phyloP scores from a whole-genome alignment of 495 filamentous ascomycete species.

The Usnea hakonensis region DNA sequence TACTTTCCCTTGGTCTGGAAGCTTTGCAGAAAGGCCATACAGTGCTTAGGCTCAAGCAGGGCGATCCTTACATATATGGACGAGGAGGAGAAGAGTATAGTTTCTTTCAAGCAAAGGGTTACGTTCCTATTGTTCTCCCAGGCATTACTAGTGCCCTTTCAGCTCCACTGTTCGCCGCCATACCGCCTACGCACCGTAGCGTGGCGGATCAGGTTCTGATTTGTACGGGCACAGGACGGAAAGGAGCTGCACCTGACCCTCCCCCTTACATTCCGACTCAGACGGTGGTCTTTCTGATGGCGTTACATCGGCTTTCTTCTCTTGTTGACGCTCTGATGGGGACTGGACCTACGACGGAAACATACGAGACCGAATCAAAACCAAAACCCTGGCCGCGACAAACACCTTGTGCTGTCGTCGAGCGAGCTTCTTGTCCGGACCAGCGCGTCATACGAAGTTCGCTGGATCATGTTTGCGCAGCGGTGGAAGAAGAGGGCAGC shows the following conservation, averaged over 20 bases:
- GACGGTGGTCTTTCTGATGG: slow-evolving; percentile 95
- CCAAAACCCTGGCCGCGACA: slow-evolving; percentile 38
- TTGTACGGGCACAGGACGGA: slow-evolving; percentile 90
- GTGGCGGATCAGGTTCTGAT: slow-evolving; percentile 89
- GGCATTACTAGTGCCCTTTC: slow-evolving; percentile 83
- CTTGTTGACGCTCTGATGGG: slow-evolving; percentile 59
- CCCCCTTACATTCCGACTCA: slow-evolving; percentile 68
- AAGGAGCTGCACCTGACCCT: slow-evolving; percentile 72
- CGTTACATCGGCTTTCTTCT: slow-evolving; percentile 70
- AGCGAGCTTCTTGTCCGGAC: slow-evolving; percentile 89
- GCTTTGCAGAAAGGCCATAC: slow-evolving; percentile 64
- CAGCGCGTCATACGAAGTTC: slow-evolving; percentile 88
- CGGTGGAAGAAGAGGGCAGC: slow-evolving; percentile 83
- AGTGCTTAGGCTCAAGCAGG: slow-evolving; percentile 88
- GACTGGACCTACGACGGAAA: slow-evolving; percentile 18
- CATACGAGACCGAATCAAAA: not conserved
- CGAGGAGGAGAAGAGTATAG: slow-evolving; percentile 85
- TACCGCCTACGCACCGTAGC: slow-evolving; percentile 80
- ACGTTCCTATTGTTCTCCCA: slow-evolving; percentile 65
- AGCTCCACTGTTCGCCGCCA: slow-evolving; percentile 79
- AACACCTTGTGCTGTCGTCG: slow-evolving; percentile 86
- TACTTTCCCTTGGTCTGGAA: slow-evolving; percentile 69
- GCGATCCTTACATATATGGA: slow-evolving; percentile 93
- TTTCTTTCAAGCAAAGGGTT: slow-evolving; percentile 72
- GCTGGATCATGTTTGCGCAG: slow-evolving; percentile 64